phyloP scores from a whole-genome alignment of 2,329 filamentous ascomycete genomes.

The Claviceps fusiformis region DNA sequence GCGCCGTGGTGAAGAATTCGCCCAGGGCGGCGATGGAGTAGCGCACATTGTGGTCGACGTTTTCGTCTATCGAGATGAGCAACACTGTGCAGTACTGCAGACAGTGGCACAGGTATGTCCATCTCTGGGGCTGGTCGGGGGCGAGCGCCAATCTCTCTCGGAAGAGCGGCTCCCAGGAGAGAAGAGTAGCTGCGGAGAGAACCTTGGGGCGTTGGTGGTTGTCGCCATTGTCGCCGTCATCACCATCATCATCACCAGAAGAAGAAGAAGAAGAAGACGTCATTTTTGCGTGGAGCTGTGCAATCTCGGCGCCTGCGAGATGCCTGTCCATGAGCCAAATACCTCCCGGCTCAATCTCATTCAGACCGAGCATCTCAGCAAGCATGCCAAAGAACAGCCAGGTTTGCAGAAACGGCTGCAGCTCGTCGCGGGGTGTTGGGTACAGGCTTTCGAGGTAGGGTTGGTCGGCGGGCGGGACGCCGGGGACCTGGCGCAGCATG shows the following conservation, averaged over 20 bases:
- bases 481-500: slow-evolving; percentile 2
- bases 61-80: slow-evolving; percentile 6
- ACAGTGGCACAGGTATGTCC: slow-evolving; percentile 10
- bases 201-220: slow-evolving; percentile 1
- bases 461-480: not conserved
- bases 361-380: slow-evolving; percentile 16
- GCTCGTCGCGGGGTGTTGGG: slow-evolving; percentile 10
- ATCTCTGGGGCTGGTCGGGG: slow-evolving; percentile 5
- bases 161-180: slow-evolving; percentile 2
- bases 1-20: slow-evolving; percentile 12
- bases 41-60: slow-evolving; percentile 13
- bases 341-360: slow-evolving; percentile 9
- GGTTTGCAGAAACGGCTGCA: slow-evolving; percentile 17
- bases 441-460: slow-evolving; percentile 8
- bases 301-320: slow-evolving; percentile 7
- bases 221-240: not conserved
- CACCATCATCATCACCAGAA: too few species aligned
- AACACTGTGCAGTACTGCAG: slow-evolving; percentile 9
- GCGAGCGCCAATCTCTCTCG: slow-evolving; percentile 6
- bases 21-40: slow-evolving; percentile 16
- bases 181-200: slow-evolving; percentile 3
- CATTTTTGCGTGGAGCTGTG: slow-evolving; percentile 5
- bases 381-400: slow-evolving; percentile 21
- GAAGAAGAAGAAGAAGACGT: not conserved
- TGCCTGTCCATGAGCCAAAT: slow-evolving; percentile 5